Conservation (phyloP, 2,329 filamentous ascomycete genomes). For the Fusarium zealandicum region DNA sequence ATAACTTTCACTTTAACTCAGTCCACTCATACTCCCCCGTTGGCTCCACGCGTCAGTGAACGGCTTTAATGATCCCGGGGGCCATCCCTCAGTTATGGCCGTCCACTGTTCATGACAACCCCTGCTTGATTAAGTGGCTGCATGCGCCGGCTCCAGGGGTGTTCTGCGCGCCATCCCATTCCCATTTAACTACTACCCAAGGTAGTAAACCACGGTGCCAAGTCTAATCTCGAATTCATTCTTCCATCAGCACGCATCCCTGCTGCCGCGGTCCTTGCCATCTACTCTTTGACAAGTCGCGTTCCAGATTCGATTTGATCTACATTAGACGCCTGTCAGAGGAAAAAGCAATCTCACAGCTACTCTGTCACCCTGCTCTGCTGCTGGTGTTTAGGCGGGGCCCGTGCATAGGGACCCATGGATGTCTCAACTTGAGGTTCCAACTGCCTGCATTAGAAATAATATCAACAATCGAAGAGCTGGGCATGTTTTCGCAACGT, state of each 20-base stretch:
- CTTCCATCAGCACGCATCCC: conserved; percentile 28
- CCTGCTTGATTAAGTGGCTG: conserved; percentile 45
- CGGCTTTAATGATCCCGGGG: conserved; percentile 37
- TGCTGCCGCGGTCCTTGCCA: conserved; percentile 21
- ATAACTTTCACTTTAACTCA: background rate
- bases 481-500: conserved; percentile 18
- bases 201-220: conserved; percentile 38
- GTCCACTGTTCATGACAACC: conserved; percentile 39
- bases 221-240: conserved; percentile 38
- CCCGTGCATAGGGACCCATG: background rate
- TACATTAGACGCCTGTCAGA: too few species aligned
- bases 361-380: background rate
- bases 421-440: conserved; percentile 25
- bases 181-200: conserved; percentile 40
- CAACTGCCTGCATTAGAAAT: conserved; percentile 28
- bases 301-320: conserved; percentile 25
- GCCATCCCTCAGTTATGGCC: conserved; percentile 27
- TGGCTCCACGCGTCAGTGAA: conserved; percentile 34
- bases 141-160: conserved; percentile 42
- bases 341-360: too few species aligned
- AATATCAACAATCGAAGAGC: conserved; percentile 20
- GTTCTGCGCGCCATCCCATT: conserved; percentile 41
- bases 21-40: conserved; percentile 18
- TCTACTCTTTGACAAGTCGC: conserved; percentile 22
- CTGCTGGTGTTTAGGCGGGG: conserved; percentile 32